Percentiles rank a stretch among this genome's conserved stretches.
These are phyloP conservation scores for Ustilago lituana DNA, from an alignment of 1,284 basidiomycete genomes.

Conservation along the genomic window DNA sequence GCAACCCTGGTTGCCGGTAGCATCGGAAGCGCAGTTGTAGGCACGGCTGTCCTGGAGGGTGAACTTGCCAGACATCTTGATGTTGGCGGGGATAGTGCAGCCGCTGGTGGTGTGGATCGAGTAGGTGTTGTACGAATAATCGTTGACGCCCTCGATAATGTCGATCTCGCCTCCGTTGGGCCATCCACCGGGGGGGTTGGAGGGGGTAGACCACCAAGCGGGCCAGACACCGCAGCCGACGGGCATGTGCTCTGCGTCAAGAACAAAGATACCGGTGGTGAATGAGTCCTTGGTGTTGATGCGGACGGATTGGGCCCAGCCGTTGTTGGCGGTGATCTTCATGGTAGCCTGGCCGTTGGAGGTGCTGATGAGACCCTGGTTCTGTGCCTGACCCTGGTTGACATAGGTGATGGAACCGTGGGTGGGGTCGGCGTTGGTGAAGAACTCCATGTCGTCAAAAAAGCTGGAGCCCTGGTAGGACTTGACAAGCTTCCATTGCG, in stretches of 20 bases:
- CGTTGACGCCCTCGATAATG: conserved; percentile 61
- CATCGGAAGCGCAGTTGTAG: conserved; percentile 73
- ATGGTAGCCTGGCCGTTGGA: conserved; percentile 39
- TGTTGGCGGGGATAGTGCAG: conserved; percentile 30
- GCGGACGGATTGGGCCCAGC: conserved; percentile 47
- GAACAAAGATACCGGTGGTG: conserved; percentile 53
- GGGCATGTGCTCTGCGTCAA: conserved; percentile 58
- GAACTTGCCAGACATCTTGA: conserved; percentile 43
- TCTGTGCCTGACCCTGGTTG: conserved; percentile 20
- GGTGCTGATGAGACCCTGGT: conserved; percentile 38
- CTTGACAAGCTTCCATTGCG: conserved; percentile 46
- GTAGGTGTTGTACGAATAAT: conserved; percentile 50
- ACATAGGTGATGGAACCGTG: conserved; percentile 53
- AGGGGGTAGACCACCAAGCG: conserved; percentile 60
- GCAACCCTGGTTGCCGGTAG: conserved; percentile 75
- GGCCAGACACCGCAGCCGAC: conserved; percentile 62
- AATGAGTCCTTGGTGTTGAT: conserved; percentile 54
- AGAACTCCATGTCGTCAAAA: conserved; percentile 56
- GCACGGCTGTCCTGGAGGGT: conserved; percentile 52
- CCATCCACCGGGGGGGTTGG: conserved; percentile 43
- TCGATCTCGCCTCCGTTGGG: conserved; percentile 62
- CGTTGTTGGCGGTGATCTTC: conserved; percentile 42
- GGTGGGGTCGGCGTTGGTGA: conserved; percentile 48
- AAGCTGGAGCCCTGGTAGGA: conserved; percentile 44
- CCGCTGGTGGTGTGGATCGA: conserved; percentile 53